A percentile compares a stretch with the other conserved stretches of the same genome.
Evolutionary conservation across 2,329 filamentous ascomycete species (phyloP).

Genomic region (Helminthosporium solani): DNA sequence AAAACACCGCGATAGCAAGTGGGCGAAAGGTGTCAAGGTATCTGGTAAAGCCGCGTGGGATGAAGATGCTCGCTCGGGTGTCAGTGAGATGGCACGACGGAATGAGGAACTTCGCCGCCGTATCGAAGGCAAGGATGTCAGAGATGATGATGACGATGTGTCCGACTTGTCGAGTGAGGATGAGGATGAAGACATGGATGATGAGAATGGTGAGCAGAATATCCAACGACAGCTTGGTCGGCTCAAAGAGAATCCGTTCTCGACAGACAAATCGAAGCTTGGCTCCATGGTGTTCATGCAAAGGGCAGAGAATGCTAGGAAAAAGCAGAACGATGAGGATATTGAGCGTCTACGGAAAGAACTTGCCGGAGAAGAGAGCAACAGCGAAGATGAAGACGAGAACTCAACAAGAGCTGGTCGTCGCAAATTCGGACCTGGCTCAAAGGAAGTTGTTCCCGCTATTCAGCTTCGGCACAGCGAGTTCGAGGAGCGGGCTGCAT

Average conservation of each 20-base stretch:
- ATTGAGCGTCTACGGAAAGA: conserved; percentile 62
- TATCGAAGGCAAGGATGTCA: conserved; percentile 69
- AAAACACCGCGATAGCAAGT: conserved; percentile 84
- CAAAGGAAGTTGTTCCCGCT: conserved; percentile 33
- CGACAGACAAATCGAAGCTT: conserved; percentile 65
- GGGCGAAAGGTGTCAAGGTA: conserved; percentile 82
- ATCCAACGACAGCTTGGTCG: conserved; percentile 40
- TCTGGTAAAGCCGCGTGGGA: conserved; percentile 84
- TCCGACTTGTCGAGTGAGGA: conserved; percentile 52
- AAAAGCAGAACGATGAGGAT: conserved; percentile 77
- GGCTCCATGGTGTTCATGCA: conserved; percentile 93
- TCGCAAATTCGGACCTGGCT: conserved; percentile 63
- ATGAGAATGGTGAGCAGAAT: conserved; percentile 53
- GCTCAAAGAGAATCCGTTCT: conserved; percentile 50
- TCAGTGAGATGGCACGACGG: conserved; percentile 77
- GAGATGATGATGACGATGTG: conserved; percentile 48
- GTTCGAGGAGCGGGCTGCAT: conserved; percentile 61
- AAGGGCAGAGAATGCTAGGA: conserved; percentile 76
- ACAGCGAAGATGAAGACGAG: conserved; percentile 49
- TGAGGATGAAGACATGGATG: conserved; percentile 57
- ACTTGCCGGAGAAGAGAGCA: conserved; percentile 62
- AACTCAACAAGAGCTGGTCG: conserved; percentile 67
- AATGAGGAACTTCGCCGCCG: conserved; percentile 80
- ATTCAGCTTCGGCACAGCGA: conserved; percentile 49
- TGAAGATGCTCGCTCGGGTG: conserved; percentile 74